Base-by-base conservation (phyloP, 352 stramenopile genomes). In the Globisporangium solare region DNA sequence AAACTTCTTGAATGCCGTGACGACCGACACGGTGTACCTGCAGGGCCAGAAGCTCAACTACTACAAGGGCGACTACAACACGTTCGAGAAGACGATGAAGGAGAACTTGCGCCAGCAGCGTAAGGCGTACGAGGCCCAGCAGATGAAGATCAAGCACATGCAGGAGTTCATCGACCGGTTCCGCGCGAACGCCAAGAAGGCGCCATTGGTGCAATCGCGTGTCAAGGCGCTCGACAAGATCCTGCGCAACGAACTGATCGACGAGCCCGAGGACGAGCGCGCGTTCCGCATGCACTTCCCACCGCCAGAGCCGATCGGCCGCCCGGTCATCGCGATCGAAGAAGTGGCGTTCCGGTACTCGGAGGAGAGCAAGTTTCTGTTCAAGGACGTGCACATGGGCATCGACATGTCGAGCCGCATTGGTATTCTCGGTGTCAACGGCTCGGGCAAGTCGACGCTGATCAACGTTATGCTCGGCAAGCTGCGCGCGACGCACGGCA, bases 111-210 rank as follows among this genome's bases (percentile, higher is more conserved):
- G 95, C 48, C 96, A 98, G 65, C 84, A 96, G 58, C 91, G 94
- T 71, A 94, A 92, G 72, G 80, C 80, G 35, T 94, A 91, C 66
- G 82, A 94, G 35, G 82, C 82, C 17, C 82, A 94, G 65, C 82
- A 92, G 66, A 86, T 92, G 73, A 92, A 92, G 73, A 90, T 92
- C 47, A 71, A 83, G 58, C 95, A 98, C 74, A 98, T 99, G 92
- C 96, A 98, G 81, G 93, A 99, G 61, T 98, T 98, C 57, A 98
- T 98, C 60, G 87, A 97, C 64, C 97, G 96, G 62, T 98, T 99
- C 75, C 70, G 89, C 57, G 93, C 81, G 56, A 98, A 98, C 78
- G 95, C 95, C 22, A 98, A 98, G 74, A 92, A 97, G 53, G 95
- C 96, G 15, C 94, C 94, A 46, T 79, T 97, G 2, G 96, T 99